These are phyloP conservation scores for Nigrospora sphaerica DNA, from an alignment of 2,329 filamentous ascomycete genomes.

Conservation along the genomic window DNA sequence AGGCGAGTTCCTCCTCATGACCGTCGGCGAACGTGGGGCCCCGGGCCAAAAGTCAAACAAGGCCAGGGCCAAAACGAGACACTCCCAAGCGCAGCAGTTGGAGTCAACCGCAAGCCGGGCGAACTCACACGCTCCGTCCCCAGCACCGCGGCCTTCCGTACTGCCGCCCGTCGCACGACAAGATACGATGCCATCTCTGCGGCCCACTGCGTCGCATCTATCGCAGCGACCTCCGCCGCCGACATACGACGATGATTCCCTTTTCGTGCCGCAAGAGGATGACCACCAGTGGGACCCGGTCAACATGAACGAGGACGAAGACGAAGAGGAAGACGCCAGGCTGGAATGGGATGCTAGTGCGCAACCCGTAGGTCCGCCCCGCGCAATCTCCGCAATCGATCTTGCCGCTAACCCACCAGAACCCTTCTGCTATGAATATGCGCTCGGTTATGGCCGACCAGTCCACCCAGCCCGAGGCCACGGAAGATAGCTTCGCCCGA, in stretches of 20 bases:
- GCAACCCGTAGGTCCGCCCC: constrained; percentile 43
- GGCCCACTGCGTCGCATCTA: constrained; percentile 29
- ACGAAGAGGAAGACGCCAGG: constrained; percentile 56
- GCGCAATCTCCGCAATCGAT: constrained; percentile 13
- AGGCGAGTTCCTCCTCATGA: constrained; percentile 79
- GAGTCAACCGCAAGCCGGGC: constrained; percentile 40
- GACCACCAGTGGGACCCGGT: constrained; percentile 68
- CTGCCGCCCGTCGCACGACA: constrained; percentile 26
- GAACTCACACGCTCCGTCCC: constrained; percentile 21
- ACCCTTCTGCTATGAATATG: constrained; percentile 34
- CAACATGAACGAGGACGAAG: constrained; percentile 46
- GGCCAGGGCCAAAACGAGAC: constrained; percentile 29
- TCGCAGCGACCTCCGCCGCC: constrained; percentile 48
- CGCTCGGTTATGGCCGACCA: constrained; percentile 26
- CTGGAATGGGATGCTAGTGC: constrained; percentile 69
- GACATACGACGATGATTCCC: constrained; percentile 55
- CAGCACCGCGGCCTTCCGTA: constrained; percentile 24
- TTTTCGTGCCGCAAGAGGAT: constrained; percentile 65
- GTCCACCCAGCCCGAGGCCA: constrained; percentile 4
- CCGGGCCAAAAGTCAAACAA: constrained; percentile 40
- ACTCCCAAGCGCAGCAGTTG: constrained; percentile 31
- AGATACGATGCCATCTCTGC: constrained; percentile 31
- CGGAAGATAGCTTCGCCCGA: neutral
- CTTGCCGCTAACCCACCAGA: constrained; percentile 21
- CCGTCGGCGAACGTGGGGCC: constrained; percentile 58